Evolutionary conservation across 108 stramenopile species (phyloP), one percentile per base, ranked within the genome.

Genomic region (Asterionellopsis glacialis): DNA sequence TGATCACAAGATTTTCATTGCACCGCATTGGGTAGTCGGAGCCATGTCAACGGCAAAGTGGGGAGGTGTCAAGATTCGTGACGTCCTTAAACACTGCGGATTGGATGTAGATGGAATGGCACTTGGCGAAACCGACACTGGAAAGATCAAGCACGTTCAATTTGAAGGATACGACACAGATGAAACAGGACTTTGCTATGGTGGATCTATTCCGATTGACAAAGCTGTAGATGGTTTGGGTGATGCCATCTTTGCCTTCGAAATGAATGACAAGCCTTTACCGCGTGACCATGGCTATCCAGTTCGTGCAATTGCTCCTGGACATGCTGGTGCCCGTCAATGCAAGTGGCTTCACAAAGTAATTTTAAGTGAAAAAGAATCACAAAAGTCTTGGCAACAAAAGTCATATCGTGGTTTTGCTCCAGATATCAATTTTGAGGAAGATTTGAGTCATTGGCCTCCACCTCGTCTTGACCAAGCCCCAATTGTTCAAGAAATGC

Each of bases 221-320:
- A 86, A 84, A 59, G 92, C 84, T 22, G 57, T 90, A 11, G 75
- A 77, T 55, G 62, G 68, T 10, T 38, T 62, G 10, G 84, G 85
- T 2, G 92, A 93, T 59, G 81, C 75, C 41, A 57, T 93, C 40
- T 55, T 93, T 33, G 92, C 92, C 15, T 84, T 59, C 51, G 79
- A 82, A 68, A 90, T 93, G 92, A 93, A 93, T 70, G 92, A 69
- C 4, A 53, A 80, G 27, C 69, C 61, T 27, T 50, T 90, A 14
- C 86, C 82, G 13, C 41, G 83, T 14, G 84, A 85, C 41, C 92
- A 93, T 58, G 92, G 92, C 7, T 85, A 57, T 45, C 92, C 92
- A 14, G 68, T 90, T 22, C 63, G 92, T 14, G 72, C 55, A 2
- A 73, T 93, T 48, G 70, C 76, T 15, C 92, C 92, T 10, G 92